These are phyloP conservation scores for Pseudozyma pruni DNA, from an alignment of 1,284 basidiomycete genomes.

Conservation along the genomic window DNA sequence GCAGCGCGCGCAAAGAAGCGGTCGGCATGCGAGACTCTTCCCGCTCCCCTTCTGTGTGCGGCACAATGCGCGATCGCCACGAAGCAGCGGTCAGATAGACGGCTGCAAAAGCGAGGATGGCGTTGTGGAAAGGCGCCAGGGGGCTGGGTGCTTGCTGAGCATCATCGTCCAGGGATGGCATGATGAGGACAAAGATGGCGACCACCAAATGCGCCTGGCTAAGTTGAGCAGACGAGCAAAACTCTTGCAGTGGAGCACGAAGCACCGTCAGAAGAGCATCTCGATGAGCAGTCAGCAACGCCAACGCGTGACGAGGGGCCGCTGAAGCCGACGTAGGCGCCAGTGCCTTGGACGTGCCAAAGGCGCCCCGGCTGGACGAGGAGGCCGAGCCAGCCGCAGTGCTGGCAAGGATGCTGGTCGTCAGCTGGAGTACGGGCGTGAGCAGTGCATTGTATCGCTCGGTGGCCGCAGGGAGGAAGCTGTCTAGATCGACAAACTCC, in stretches of 20 bases:
- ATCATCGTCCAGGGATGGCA: conserved; percentile 77
- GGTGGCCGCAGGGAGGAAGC: conserved; percentile 85
- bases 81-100: conserved; percentile 76
- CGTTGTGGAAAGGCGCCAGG: conserved; percentile 74
- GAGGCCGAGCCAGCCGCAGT: conserved; percentile 69
- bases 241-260: conserved; percentile 76
- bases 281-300: conserved; percentile 80
- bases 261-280: conserved; percentile 82
- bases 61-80: conserved; percentile 75
- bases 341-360: conserved; percentile 30
- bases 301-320: conserved; percentile 73
- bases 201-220: conserved; percentile 80
- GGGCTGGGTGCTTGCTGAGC: conserved; percentile 76
- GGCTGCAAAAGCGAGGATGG: conserved; percentile 81
- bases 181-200: conserved; percentile 75
- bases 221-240: conserved; percentile 75
- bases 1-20: conserved; percentile 35
- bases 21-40: conserved; percentile 70
- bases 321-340: conserved; percentile 37
- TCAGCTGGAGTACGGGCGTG: conserved; percentile 83
- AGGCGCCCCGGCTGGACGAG: conserved; percentile 70
- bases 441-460: conserved; percentile 89
- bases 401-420: conserved; percentile 70
- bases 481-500: conserved; percentile 82
- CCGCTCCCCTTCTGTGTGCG: conserved; percentile 78